These are phyloP conservation scores for Ustilago crameri DNA, from an alignment of 1,284 basidiomycete genomes.

Conservation along the genomic window DNA sequence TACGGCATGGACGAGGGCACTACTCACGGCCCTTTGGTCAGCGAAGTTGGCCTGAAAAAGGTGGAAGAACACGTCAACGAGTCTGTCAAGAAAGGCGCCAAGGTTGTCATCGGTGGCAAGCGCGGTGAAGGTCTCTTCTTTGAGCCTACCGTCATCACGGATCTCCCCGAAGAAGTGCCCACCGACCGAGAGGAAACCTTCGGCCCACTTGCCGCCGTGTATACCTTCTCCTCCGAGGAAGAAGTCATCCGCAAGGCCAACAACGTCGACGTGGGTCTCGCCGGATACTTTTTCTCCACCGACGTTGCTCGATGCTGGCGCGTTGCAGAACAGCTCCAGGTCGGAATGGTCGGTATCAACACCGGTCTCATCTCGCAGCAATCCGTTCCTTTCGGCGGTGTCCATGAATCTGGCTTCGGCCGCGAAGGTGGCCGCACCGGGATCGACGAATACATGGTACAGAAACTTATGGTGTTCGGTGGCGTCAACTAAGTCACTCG, in stretches of 20 bases:
- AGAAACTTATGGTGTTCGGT: slow-evolving; percentile 65
- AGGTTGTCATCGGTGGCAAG: slow-evolving; percentile 87
- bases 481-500: slow-evolving; percentile 32
- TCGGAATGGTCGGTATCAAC: slow-evolving; percentile 88
- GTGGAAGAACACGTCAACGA: slow-evolving; percentile 87
- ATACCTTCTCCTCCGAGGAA: slow-evolving; percentile 90
- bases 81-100: slow-evolving; percentile 83
- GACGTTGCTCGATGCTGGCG: slow-evolving; percentile 92
- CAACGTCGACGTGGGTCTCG: slow-evolving; percentile 83
- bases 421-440: slow-evolving; percentile 75
- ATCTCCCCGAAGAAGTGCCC: slow-evolving; percentile 78
- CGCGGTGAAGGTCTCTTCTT: slow-evolving; percentile 77
- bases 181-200: slow-evolving; percentile 67
- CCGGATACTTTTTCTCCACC: slow-evolving; percentile 71
- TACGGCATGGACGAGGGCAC: slow-evolving; percentile 80
- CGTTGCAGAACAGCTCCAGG: slow-evolving; percentile 95
- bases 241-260: slow-evolving; percentile 90
- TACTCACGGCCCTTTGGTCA: slow-evolving; percentile 95
- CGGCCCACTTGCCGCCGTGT: slow-evolving; percentile 70
- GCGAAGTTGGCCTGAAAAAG: slow-evolving; percentile 85
- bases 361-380: slow-evolving; percentile 63
- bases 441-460: slow-evolving; percentile 76
- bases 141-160: slow-evolving; percentile 86
- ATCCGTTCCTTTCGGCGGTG: slow-evolving; percentile 80
- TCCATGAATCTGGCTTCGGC: slow-evolving; percentile 81